Evolutionary conservation across 192 early-diverging fungal genomes (phyloP).

Genomic region (Cladochytrium replicatum): DNA sequence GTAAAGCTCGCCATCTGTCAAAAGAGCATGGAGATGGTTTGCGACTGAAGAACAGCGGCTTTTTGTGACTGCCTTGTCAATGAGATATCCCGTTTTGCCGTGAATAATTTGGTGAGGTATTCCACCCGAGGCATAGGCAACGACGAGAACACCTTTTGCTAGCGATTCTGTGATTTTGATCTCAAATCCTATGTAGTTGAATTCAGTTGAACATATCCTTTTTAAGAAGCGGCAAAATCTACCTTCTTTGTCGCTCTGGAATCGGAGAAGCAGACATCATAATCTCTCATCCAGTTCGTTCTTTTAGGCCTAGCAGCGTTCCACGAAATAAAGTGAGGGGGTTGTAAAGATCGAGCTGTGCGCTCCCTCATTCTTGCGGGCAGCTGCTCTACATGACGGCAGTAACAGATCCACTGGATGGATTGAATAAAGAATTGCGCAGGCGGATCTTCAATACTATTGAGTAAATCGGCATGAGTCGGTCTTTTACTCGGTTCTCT

Average conservation of each 20-base stretch:
- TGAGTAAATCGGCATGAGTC: too few relatives aligned
- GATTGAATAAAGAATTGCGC: slow-evolving; percentile 64
- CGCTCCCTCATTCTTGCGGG: too few relatives aligned
- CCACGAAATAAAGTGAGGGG: too few relatives aligned
- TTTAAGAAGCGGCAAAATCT: too few relatives aligned
- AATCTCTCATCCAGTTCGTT: too few relatives aligned
- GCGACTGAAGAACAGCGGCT: slow-evolving; percentile 31
- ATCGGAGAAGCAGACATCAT: too few relatives aligned
- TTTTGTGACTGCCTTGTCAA: slow-evolving; percentile 46
- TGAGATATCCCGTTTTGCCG: slow-evolving; percentile 56
- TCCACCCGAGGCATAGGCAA: slow-evolving; percentile 57
- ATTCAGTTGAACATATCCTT: too few relatives aligned
- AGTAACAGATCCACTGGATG: slow-evolving; percentile 68
- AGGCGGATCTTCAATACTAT: slow-evolving; percentile 45
- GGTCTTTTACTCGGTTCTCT: neutral
- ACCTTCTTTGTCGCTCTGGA: too few relatives aligned
- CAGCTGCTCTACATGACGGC: slow-evolving; percentile 64
- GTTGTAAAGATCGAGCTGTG: too few relatives aligned
- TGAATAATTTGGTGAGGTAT: slow-evolving; percentile 73
- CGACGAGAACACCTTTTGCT: slow-evolving; percentile 53
- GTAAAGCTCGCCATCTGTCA: slow-evolving; percentile 44
- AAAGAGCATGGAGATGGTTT: slow-evolving; percentile 46
- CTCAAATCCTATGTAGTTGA: slow-evolving; percentile 71
- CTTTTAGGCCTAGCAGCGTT: too few relatives aligned
- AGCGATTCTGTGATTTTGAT: slow-evolving; percentile 74